Base-by-base conservation (phyloP, 176 grass and related monocot genomes). In the Musa beccarii region DNA sequence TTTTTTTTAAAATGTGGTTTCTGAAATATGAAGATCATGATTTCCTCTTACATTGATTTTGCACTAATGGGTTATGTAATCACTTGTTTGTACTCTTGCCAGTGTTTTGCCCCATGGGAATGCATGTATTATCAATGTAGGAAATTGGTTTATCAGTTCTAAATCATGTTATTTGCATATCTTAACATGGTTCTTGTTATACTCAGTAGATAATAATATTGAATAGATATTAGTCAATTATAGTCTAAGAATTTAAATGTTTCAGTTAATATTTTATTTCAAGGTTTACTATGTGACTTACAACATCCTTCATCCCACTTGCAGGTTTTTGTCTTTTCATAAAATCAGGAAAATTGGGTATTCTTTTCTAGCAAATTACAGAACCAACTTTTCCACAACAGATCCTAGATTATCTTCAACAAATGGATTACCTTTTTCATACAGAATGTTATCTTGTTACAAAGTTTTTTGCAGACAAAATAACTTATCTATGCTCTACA, bases 291-390 rank as follows among this genome's bases (percentile, higher is more conserved):
- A 6, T 43, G 34, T 43, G 34, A 43, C 34, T 43, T 5, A 43
- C 34, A 43, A 50, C 57, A 59, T 12, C 28, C 13, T 21, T 57
- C 57, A 13, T 25, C 50, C 1, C 24, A 21, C 59, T 63, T 26
- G 29, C 83, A 99, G 95, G 89, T 88, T 92, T 77, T 68, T 86
- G 51, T 63, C 72, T 8, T 69, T 95, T 54, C 73, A 76, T 54
- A 99, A 88, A 85, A 76, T 86, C 59, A 88, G 55, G 71, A 87
- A 94, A 74, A 49, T 91, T 53, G 76, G 86, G 51, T 59, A 85
- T 53, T 67, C 64, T 81, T 69, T 83, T 68, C 77, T 89, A 53
- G 59, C 54, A 65, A 72, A 59, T 82, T 73, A 83, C 56, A 89
- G 66, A 57, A 59, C 87, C 43, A 72, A 22, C 15, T 73, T 68